phyloP scores from a whole-genome alignment of 2,329 filamentous ascomycete genomes.

The Ambrosiella beaveri region DNA sequence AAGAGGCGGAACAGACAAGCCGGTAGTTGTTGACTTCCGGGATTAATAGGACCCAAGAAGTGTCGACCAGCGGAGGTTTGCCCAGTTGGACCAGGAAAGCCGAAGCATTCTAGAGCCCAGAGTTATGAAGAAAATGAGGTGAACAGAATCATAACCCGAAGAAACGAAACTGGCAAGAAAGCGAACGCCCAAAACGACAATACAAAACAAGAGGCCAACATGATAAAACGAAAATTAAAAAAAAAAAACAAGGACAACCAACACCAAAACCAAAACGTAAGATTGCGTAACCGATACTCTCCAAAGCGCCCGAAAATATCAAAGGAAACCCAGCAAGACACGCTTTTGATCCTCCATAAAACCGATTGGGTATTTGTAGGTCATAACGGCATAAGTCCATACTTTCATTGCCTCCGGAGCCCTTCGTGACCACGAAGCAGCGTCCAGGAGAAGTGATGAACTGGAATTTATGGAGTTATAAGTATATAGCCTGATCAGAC shows the following conservation, averaged over 20 bases:
- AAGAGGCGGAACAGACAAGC: background rate
- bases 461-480: too few relatives aligned
- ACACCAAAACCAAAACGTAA: background rate
- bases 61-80: background rate
- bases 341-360: slow-evolving; percentile 1
- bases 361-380: slow-evolving; percentile 4
- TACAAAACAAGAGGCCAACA: slow-evolving; percentile 1
- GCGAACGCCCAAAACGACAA: background rate
- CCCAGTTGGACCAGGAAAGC: background rate
- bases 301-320: background rate
- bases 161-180: background rate
- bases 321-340: slow-evolving; percentile 1
- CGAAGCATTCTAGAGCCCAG: too few relatives aligned
- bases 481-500: too few relatives aligned
- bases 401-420: too few relatives aligned
- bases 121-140: background rate
- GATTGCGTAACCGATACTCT: background rate
- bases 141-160: background rate
- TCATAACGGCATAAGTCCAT: background rate
- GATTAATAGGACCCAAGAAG: background rate
- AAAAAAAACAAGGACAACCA: background rate
- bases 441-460: too few relatives aligned
- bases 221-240: background rate
- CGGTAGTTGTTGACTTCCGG: background rate
- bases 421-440: too few relatives aligned